Evolutionary conservation across 2,329 filamentous ascomycete species (phyloP).

Genomic region (Sporothrix protearum): DNA sequence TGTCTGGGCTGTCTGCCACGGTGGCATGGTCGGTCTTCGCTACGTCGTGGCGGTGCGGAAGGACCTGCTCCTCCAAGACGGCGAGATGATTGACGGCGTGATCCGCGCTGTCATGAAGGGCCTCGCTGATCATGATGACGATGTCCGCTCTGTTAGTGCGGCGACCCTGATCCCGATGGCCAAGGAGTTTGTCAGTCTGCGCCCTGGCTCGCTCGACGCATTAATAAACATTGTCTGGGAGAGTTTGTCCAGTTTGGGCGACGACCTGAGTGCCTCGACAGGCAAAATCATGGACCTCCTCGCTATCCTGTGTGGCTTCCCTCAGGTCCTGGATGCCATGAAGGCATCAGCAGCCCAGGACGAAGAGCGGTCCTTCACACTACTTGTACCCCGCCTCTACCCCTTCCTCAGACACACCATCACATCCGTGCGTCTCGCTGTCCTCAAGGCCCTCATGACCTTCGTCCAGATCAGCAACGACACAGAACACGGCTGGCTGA

Average conservation of each 20-base stretch:
- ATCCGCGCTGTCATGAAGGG: conserved; percentile 93
- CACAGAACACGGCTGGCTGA: conserved; percentile 84
- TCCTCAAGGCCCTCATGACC: conserved; percentile 86
- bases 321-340: conserved; percentile 89
- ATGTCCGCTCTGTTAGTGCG: conserved; percentile 93
- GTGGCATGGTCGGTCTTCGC: conserved; percentile 93
- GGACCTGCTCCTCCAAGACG: conserved; percentile 80
- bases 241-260: conserved; percentile 91
- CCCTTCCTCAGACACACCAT: conserved; percentile 97
- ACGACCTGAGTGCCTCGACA: conserved; percentile 94
- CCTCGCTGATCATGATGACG: conserved; percentile 83
- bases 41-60: conserved; percentile 95
- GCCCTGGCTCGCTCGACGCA: conserved; percentile 70
- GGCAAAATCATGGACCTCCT: conserved; percentile 98
- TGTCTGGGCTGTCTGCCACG: conserved; percentile 93
- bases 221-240: conserved; percentile 97
- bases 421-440: conserved; percentile 87
- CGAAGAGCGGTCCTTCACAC: conserved; percentile 82
- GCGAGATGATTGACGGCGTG: conserved; percentile 85
- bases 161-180: conserved; percentile 97
- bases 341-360: conserved; percentile 80
- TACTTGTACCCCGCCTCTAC: conserved; percentile 88
- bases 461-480: conserved; percentile 84
- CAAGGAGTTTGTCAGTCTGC: conserved; percentile 85
- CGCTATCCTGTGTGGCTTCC: conserved; percentile 92